A percentile compares a stretch with the other conserved stretches of the same genome.
Conservation (phyloP, 352 stramenopile genomes). For the Phytopythium litorale region DNA sequence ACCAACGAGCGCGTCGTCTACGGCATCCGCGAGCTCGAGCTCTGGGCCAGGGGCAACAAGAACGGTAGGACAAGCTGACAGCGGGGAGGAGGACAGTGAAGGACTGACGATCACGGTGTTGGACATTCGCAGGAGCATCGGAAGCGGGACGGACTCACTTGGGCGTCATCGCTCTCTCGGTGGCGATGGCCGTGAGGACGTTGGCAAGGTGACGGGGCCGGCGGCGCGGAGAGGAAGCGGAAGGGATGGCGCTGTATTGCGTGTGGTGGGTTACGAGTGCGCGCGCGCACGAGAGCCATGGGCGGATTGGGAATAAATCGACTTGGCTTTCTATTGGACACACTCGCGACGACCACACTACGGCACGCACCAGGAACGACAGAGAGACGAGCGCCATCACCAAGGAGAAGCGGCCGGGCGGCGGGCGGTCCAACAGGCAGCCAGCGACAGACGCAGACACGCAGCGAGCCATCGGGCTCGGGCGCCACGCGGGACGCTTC, state of each 20-base stretch:
- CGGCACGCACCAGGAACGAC: conserved; percentile 5
- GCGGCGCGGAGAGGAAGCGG: neutral
- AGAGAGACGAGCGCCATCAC: conserved; percentile 11
- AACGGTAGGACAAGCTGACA: conserved; percentile 20
- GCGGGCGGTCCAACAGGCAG: neutral
- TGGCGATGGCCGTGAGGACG: neutral
- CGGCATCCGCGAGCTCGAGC: conserved; percentile 73
- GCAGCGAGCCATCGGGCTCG: neutral
- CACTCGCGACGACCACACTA: conserved; percentile 1
- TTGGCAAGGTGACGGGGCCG: neutral
- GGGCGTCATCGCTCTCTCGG: neutral
- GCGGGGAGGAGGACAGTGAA: neutral
- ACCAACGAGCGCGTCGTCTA: conserved; percentile 69
- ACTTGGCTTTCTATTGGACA: conserved; percentile 7
- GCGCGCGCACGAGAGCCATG: neutral
- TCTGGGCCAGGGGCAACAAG: conserved; percentile 56
- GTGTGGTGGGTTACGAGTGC: neutral
- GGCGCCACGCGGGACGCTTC: neutral
- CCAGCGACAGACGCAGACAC: neutral
- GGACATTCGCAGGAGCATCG: too few species aligned
- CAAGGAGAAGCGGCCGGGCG: conserved; percentile 15
- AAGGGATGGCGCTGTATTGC: conserved; percentile 1
- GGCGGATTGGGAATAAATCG: conserved; percentile 4
- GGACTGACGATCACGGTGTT: neutral
- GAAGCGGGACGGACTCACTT: too few species aligned